Evolutionary conservation across 2,329 filamentous ascomycete species (phyloP), one percentile per base, ranked within the genome.

Genomic region (Colletotrichum ledebouriae): DNA sequence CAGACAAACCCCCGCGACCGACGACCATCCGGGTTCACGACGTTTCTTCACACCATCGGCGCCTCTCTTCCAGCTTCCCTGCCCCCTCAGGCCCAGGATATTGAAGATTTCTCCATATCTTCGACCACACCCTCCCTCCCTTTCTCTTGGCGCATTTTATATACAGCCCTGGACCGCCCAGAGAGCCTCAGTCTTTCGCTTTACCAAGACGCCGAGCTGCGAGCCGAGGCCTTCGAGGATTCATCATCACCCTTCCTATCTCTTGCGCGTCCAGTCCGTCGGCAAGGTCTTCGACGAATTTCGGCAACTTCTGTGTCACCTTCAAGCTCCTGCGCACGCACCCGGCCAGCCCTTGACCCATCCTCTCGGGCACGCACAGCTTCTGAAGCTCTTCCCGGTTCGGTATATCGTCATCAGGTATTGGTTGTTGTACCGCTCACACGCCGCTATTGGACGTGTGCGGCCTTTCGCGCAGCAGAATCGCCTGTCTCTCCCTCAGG

Each of bases 121-220:
- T 41, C 17, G 39, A 39, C 11, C 42, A n/a, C 44, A 17, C 17
- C 17, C 17, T 17, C 17, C 1, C 20, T n/a, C 63, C 41, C 65
- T 41, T 68, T 55, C 20, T 22, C 47, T 49, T 44, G 66, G 42
- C 61, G 34, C 42, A 65, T 50, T 58, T 60, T 69, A 69, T 69
- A 69, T 65, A 60, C 61, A 42, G 47, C 56, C 55, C 55, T 25
- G 20, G 22, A 33, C 55, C 65, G 47, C 56, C 41, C 41, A 6
- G 29, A 6, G 49, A 59, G 61, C 55, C 61, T 59, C 34, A 49
- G 13, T 34, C 9, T 20, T 41, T 42, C 29, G 13, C 15, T 55
- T 10, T 56, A 59, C 49, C 56, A 65, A 66, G 66, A 69, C 66
- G 66, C 66, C 66, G 66, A 66, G 66, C 66, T 56, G 66, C 56